Conservation (phyloP, 768 basidiomycete species). For the Pleurotus eryngii region DNA sequence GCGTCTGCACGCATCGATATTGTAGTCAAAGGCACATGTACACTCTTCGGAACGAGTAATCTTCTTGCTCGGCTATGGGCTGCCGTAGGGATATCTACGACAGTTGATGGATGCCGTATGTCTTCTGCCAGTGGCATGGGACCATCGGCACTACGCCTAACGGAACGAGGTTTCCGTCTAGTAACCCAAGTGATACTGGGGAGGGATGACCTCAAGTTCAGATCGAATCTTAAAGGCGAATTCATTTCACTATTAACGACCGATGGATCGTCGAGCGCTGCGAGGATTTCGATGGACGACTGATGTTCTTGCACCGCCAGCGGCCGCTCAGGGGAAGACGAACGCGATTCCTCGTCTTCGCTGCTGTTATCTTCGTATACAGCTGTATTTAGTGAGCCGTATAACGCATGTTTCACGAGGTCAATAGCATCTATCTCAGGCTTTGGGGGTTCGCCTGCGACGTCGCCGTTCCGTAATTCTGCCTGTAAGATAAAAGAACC, state of each 20-base stretch:
- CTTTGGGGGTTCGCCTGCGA: too few species aligned
- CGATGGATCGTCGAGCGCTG: too few species aligned
- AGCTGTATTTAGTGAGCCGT: slow-evolving; percentile 5
- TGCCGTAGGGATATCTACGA: slow-evolving; percentile 15
- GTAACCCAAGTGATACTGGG: too few species aligned
- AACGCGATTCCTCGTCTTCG: neutral
- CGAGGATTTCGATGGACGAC: too few species aligned
- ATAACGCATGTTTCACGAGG: neutral
- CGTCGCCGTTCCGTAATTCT: neutral
- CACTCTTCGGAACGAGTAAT: slow-evolving; percentile 21
- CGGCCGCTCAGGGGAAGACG: neutral
- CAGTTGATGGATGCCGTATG: neutral
- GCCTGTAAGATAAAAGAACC: neutral
- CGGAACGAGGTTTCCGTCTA: too few species aligned
- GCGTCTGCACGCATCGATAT: slow-evolving; percentile 44
- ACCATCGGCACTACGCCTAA: too few species aligned
- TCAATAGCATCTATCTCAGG: neutral
- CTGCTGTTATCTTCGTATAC: slow-evolving; percentile 10
- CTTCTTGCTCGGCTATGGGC: slow-evolving; percentile 25
- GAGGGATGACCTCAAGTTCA: neutral
- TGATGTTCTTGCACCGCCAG: neutral
- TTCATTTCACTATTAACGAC: too few species aligned
- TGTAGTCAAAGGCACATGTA: slow-evolving; percentile 33
- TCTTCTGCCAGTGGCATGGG: neutral
- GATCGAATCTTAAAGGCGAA: too few species aligned